Conservation (phyloP, 2,329 filamentous ascomycete genomes). For the Dactylellina parvicollis region DNA sequence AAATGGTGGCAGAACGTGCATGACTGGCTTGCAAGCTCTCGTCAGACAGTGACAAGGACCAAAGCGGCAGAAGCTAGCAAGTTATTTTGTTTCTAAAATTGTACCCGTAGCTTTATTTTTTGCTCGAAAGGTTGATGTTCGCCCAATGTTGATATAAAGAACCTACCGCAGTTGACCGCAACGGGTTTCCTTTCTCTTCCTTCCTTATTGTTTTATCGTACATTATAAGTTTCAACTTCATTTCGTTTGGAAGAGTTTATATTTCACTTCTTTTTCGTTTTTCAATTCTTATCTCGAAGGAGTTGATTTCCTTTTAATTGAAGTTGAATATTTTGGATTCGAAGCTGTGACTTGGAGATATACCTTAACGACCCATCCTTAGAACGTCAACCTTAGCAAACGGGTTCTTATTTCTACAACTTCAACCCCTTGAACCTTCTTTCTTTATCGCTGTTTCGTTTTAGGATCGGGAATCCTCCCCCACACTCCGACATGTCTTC, state of each 20-base stretch:
- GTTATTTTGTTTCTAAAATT: conserved; percentile 48
- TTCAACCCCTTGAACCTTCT: conserved; percentile 4
- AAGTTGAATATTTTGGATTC: conserved; percentile 14
- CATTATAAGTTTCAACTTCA: conserved; percentile 40
- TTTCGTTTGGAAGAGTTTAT: conserved; percentile 42
- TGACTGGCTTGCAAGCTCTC: conserved; percentile 26
- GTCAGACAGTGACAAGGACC: conserved; percentile 29
- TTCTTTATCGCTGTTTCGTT: conserved; percentile 4
- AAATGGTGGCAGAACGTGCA: conserved; percentile 19
- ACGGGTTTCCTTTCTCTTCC: conserved; percentile 21
- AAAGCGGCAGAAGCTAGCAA: conserved; percentile 33
- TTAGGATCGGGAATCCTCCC: conserved; percentile 45
- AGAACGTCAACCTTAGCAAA: not conserved
- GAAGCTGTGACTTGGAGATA: not conserved
- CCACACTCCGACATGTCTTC: conserved; percentile 39
- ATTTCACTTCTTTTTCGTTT: conserved; percentile 33
- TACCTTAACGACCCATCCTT: not conserved
- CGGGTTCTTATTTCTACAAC: conserved; percentile 5
- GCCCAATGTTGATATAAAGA: conserved; percentile 46
- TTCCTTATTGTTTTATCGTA: conserved; percentile 29
- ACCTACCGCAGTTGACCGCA: conserved; percentile 19
- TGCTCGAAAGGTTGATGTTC: not conserved
- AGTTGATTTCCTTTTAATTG: conserved; percentile 54
- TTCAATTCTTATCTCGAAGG: conserved; percentile 43
- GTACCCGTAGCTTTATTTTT: conserved; percentile 25